phyloP scores from a whole-genome alignment of 345 rosid species.

The Citrus inodora region DNA sequence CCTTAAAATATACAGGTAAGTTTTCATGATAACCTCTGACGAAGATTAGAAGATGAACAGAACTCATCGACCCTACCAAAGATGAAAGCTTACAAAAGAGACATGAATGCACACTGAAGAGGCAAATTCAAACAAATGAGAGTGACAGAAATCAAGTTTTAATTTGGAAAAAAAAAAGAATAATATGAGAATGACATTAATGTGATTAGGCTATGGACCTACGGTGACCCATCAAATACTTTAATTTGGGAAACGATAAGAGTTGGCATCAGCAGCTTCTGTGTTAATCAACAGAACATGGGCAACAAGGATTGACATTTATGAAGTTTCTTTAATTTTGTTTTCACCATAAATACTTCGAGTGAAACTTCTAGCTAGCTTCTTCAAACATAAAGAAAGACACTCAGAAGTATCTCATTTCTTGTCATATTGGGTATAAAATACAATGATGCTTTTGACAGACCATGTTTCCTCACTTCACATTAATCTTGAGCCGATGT shows the following conservation, averaged over 20 bases:
- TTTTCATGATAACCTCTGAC: background rate
- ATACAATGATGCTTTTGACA: background rate
- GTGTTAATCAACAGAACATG: background rate
- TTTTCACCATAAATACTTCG: background rate
- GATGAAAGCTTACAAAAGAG: conserved; percentile 9
- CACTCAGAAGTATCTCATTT: background rate
- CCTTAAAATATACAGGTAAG: background rate
- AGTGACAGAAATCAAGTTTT: conserved; percentile 8
- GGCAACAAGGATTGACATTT: background rate
- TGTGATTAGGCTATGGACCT: background rate
- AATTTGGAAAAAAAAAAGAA: background rate
- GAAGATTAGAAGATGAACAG: background rate
- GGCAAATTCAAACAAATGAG: conserved; percentile 13
- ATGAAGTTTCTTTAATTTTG: background rate
- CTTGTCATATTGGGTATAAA: background rate
- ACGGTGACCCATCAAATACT: conserved; percentile 15
- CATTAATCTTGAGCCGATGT: background rate
- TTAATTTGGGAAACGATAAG: conserved; percentile 2
- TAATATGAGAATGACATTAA: background rate
- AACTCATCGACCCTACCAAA: conserved; percentile 12
- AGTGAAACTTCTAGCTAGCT: background rate
- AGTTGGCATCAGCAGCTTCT: conserved; percentile 7
- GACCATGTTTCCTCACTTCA: background rate
- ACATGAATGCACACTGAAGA: background rate
- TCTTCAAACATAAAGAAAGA: background rate